phyloP scores from a whole-genome alignment of 768 basidiomycete genomes.

The Termitomyces bulborhizus region DNA sequence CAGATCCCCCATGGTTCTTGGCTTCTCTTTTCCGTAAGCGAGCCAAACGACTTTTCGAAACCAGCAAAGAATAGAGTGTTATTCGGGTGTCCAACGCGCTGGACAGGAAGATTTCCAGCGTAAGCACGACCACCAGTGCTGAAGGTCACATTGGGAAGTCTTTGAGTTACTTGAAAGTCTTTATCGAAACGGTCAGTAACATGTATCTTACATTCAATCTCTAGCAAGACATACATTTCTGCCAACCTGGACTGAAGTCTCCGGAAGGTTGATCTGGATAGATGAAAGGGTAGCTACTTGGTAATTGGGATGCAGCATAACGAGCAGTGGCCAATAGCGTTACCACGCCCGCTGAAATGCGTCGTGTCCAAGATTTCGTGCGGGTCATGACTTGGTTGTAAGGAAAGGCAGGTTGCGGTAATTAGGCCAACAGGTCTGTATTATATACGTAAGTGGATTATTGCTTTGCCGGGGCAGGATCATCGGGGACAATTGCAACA shows the following conservation, averaged over 20 bases:
- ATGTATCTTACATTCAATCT: not conserved
- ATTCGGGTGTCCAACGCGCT: constrained; percentile 53
- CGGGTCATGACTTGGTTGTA: constrained; percentile 4
- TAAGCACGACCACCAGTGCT: constrained; percentile 41
- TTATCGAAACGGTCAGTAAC: constrained; percentile 17
- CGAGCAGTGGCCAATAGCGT: constrained; percentile 16
- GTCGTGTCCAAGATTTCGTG: constrained; percentile 21
- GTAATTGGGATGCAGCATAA: constrained; percentile 24
- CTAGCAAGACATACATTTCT: constrained; percentile 41
- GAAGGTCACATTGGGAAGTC: constrained; percentile 59
- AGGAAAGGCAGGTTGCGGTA: not conserved
- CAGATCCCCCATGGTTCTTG: constrained; percentile 66
- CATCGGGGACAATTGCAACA: constrained; percentile 3
- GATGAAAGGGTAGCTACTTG: constrained; percentile 39
- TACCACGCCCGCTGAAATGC: constrained; percentile 15
- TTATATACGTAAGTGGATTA: not conserved
- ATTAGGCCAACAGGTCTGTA: not conserved
- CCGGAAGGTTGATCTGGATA: constrained; percentile 42
- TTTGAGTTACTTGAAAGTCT: constrained; percentile 52
- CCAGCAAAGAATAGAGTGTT: constrained; percentile 64
- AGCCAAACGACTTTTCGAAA: constrained; percentile 50
- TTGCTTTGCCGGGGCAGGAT: constrained; percentile 1
- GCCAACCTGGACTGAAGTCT: constrained; percentile 54
- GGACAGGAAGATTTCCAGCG: constrained; percentile 60
- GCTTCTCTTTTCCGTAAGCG: constrained; percentile 37